Evolutionary conservation across 2,329 filamentous ascomycete species (phyloP), one percentile per base, ranked within the genome.

Genomic region (Aspergillus sp.): DNA sequence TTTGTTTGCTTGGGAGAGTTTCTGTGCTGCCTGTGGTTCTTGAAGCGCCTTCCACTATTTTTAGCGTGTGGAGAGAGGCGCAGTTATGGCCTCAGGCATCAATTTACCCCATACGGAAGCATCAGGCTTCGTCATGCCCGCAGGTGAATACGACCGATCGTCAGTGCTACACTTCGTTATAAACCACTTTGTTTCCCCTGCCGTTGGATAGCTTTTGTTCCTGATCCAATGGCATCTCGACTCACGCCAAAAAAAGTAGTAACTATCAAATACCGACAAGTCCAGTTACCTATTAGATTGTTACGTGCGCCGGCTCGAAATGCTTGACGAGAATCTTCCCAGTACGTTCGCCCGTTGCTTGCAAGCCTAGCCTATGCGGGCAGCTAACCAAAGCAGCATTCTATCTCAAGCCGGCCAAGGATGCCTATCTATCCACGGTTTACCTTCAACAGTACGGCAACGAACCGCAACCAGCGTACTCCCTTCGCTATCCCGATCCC

Each of bases 301-400:
- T 34, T 22, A 4, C 42, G 17, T 13, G 51, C 15, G 27, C 27
- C 22, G 30, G 17, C 39, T 50, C 59, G 73, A 66, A 17, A 96
- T 96, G 92, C 84, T 96, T 68, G 92, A 96, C 86, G 91, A 96
- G 74, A 96, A 93, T 75, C 85, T 97, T n/a, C 93, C 93, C 56
- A 91, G 82, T 84, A 68, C 65, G 68, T 65, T 46, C 11, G 34
- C 22, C 20, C 30, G 24, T 15, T 34, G 7, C 15, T 40, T 15
- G 44, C 5, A n/a, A 19, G 24, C 34, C 9, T 4, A 19, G 9
- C 13, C 20, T 58, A 11, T 50, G 39, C 37, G 27, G n/a, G 22
- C 33, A 64, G 54, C 56, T 66, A 54, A 69, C 60, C 19, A 48
- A 46, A 27, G 17, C 62, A 84, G 83, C 82, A 53, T 87, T 87